Base-by-base conservation (phyloP, 768 basidiomycete genomes). In the Tylopilus subfusipes region DNA sequence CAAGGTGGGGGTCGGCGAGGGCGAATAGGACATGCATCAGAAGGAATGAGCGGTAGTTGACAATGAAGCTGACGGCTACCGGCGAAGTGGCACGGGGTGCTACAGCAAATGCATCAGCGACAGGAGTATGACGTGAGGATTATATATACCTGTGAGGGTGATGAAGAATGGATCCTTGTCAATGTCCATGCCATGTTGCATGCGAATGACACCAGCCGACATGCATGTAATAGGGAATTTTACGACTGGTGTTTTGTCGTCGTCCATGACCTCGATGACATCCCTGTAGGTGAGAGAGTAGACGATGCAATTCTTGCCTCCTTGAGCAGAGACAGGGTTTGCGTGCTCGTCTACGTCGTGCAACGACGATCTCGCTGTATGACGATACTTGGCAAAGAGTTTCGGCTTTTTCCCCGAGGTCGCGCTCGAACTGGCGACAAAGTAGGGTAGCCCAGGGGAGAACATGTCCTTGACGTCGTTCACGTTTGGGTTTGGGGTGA, bases 1-100 rank as follows among this genome's bases (percentile, higher is more conserved):
- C 64, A 4, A 63, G 51, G 16, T 48, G 42, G 2, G 42, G 14
- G 7, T 66, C 60, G 5, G 53, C 54, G 25, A 66, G 56, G n/a
- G 60, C 63, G 34, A 67, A 66, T n/a, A 64, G 24, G 39, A 43
- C 21, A 18, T 67, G 63, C 53, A 54, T 58, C 25, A 67, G 52
- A 39, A 68, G 55, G 29, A 58, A 65, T 8, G 61, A 57, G 14
- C 54, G 42, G 31, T 66, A 63, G 29, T 58, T 53, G 19, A 16
- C 21, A 22, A 67, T 59, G 45, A 65, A 62, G 52, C 60, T 53
- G 31, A 59, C 49, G 1, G 65, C 65, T 9, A 62, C 1, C 2
- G 60, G 63, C 33, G 60, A 64, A 4, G 63, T 60, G 1, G 54
- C 39, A 24, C 56, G 40, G 2, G 63, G 57, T 24, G 53, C 64